phyloP scores from a whole-genome alignment of 495 filamentous ascomycete species.

The Hypomontagnella monticulosa region DNA sequence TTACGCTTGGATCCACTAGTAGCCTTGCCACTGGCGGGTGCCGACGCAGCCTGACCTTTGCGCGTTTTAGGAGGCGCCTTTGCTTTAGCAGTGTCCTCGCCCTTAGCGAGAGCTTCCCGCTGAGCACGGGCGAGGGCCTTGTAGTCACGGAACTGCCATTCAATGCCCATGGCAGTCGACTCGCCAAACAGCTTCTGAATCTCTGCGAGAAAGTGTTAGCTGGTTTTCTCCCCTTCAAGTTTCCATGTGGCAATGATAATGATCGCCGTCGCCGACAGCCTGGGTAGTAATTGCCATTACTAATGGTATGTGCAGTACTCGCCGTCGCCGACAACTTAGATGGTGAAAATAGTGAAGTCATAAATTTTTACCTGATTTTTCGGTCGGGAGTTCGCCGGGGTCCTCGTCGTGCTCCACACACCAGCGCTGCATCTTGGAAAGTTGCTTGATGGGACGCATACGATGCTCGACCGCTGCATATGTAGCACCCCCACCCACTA shows the following conservation, averaged over 20 bases:
- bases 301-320: too few relatives aligned
- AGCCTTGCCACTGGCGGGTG: constrained; percentile 8
- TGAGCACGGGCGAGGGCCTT: constrained; percentile 53
- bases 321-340: background rate
- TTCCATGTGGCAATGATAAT: too few relatives aligned
- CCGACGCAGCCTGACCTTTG: background rate
- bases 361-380: constrained; percentile 33
- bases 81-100: constrained; percentile 40
- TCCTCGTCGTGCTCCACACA: constrained; percentile 16
- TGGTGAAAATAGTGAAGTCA: background rate
- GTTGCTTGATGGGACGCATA: constrained; percentile 53
- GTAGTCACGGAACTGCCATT: constrained; percentile 59
- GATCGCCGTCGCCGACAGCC: background rate
- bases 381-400: constrained; percentile 32
- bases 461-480: constrained; percentile 54
- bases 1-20: constrained; percentile 36
- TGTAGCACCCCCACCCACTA: constrained; percentile 42
- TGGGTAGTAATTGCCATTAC: too few relatives aligned
- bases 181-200: constrained; percentile 56
- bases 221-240: background rate
- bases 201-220: constrained; percentile 40
- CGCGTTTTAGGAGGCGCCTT: constrained; percentile 7
- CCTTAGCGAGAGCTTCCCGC: constrained; percentile 44
- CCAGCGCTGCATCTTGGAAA: constrained; percentile 40
- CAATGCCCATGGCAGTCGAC: constrained; percentile 53